A percentile compares a stretch with the other conserved stretches of the same genome.
Evolutionary conservation across 352 stramenopile genomes (phyloP).

Genomic region (Pythium sukuiense): DNA sequence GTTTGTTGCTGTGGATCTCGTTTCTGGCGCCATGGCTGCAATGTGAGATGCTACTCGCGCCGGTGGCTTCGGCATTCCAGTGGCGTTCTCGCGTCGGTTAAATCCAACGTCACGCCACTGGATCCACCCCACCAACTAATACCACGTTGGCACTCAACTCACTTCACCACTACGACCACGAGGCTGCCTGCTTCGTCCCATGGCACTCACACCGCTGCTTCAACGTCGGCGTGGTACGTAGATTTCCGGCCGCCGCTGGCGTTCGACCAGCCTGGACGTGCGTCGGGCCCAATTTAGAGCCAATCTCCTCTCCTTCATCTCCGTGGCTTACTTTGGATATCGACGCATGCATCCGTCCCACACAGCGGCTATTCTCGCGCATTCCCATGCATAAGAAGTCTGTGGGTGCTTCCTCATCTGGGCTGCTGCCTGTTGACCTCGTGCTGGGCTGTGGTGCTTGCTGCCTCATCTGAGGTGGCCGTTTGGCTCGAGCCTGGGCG

Average conservation of each 20-base stretch:
- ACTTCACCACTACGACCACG: background rate
- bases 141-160: too few species aligned
- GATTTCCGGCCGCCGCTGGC: background rate
- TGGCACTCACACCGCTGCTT: background rate
- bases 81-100: background rate
- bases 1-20: background rate
- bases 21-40: conserved; percentile 2
- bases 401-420: background rate
- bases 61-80: background rate
- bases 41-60: background rate
- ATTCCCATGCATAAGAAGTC: conserved; percentile 7
- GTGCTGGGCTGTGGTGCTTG: background rate
- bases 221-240: background rate
- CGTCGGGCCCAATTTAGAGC: background rate
- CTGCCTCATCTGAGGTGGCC: background rate
- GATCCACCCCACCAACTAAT: background rate
- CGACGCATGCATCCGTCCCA: background rate
- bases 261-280: background rate
- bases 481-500: background rate
- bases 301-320: background rate
- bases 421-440: background rate
- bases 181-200: background rate
- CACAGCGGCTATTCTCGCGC: background rate
- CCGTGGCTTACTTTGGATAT: background rate
- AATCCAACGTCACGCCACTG: conserved; percentile 1